Evolutionary conservation across 2,329 filamentous ascomycete genomes (phyloP).

Genomic region (Botryotinia narcissicola): DNA sequence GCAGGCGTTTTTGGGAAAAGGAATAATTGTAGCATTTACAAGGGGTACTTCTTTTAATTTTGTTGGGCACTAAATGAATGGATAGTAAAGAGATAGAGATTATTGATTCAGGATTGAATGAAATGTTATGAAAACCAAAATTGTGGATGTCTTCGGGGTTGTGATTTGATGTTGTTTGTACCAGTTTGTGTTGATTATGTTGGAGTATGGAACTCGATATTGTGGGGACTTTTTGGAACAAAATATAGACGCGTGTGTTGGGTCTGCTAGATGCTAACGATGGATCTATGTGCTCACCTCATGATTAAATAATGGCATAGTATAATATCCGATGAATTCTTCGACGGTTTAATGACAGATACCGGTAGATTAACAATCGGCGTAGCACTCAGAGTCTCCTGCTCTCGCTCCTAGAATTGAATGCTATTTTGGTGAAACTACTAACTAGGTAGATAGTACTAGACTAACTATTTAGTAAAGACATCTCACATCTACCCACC

Average conservation of each 20-base stretch:
- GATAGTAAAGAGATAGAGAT: neutral
- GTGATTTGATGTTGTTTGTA: neutral
- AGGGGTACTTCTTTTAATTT: constrained; percentile 19
- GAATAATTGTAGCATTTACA: constrained; percentile 27
- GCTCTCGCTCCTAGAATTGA: neutral
- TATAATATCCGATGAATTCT: neutral
- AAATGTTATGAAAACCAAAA: neutral
- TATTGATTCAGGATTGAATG: constrained; percentile 1
- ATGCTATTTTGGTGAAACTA: neutral
- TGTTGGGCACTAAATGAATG: neutral
- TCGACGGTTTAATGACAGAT: neutral
- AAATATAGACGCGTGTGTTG: neutral
- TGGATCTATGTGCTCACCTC: neutral
- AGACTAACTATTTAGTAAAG: neutral
- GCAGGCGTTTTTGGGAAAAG: constrained; percentile 23
- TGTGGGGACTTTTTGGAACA: neutral
- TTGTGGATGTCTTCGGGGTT: neutral
- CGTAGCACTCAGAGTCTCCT: neutral
- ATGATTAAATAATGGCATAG: neutral
- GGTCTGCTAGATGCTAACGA: neutral
- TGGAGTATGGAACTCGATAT: neutral
- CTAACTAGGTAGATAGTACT: neutral
- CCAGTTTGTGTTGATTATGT: neutral
- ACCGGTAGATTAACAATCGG: neutral
- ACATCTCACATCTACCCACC: neutral